Evolutionary conservation across 2,329 filamentous ascomycete species (phyloP).

Genomic region (Thelonectria olida): DNA sequence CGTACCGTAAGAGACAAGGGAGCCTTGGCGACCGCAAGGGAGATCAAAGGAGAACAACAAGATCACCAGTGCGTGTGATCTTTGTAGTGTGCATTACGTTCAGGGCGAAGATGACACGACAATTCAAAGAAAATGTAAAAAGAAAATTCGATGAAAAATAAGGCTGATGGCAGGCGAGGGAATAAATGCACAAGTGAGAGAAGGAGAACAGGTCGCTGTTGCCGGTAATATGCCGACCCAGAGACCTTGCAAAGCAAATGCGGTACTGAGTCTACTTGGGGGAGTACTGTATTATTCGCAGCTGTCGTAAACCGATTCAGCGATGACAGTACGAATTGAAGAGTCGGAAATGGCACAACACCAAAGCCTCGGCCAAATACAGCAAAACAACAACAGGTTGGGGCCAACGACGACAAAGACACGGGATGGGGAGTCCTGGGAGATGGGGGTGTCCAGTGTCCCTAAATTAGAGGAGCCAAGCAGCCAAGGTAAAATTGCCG

Average conservation of each 20-base stretch:
- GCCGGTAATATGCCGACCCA: slow-evolving; percentile 15
- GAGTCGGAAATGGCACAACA: slow-evolving; percentile 12
- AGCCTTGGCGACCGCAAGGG: slow-evolving; percentile 12
- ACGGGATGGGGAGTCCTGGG: slow-evolving; percentile 26
- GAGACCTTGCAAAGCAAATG: slow-evolving; percentile 16
- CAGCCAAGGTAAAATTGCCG: slow-evolving; percentile 34
- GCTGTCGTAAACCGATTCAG: neutral
- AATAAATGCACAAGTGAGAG: slow-evolving; percentile 14
- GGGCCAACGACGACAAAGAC: slow-evolving; percentile 37
- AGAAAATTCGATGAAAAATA: neutral
- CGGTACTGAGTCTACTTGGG: neutral
- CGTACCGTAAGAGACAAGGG: slow-evolving; percentile 11
- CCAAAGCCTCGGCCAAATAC: slow-evolving; percentile 13
- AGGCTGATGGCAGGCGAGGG: neutral
- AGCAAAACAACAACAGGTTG: slow-evolving; percentile 24
- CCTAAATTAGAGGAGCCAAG: slow-evolving; percentile 37
- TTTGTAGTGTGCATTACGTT: neutral
- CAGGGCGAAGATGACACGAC: neutral
- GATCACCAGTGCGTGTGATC: slow-evolving; percentile 8
- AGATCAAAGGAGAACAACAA: neutral
- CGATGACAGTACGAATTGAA: neutral
- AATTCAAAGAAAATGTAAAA: neutral
- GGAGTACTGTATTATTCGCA: neutral
- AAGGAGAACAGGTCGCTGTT: neutral
- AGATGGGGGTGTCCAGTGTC: slow-evolving; percentile 16